Evolutionary conservation across 495 filamentous ascomycete species (phyloP).

Genomic region (Neurospora cerealis): DNA sequence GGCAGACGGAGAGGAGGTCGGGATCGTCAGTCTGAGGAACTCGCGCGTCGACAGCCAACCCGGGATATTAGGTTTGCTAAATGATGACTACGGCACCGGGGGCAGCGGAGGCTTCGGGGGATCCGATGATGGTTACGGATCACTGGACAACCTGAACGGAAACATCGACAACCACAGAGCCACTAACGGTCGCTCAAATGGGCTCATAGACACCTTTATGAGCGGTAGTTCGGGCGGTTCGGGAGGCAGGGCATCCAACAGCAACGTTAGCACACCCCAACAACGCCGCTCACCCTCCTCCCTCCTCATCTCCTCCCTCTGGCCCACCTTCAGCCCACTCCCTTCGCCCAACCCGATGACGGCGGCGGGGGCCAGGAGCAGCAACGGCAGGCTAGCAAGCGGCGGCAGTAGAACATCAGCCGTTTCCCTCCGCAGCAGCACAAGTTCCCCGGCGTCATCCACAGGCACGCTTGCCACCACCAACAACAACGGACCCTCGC

Average conservation of each 20-base stretch:
- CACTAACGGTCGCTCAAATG: neutral
- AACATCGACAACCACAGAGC: constrained; percentile 2
- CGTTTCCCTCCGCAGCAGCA: neutral
- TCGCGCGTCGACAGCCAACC: constrained; percentile 80
- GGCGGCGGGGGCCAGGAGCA: neutral
- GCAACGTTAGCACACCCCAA: neutral
- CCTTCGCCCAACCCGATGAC: neutral
- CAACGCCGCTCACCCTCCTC: neutral
- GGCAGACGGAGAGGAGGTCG: constrained; percentile 79
- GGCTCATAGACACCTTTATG: neutral
- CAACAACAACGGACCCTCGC: constrained; percentile 18
- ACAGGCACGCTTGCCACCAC: constrained; percentile 12
- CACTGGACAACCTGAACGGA: neutral
- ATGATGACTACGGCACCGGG: constrained; percentile 18
- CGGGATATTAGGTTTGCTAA: constrained; percentile 68
- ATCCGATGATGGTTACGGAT: neutral
- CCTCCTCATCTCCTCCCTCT: constrained; percentile 7
- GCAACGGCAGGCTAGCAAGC: neutral
- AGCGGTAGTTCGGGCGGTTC: neutral
- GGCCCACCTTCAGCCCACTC: neutral
- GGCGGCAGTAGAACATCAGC: neutral
- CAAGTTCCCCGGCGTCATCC: constrained; percentile 5
- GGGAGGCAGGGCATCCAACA: neutral
- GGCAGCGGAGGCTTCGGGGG: neutral
- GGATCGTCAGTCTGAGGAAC: constrained; percentile 76